phyloP scores from a whole-genome alignment of 2,329 filamentous ascomycete genomes.

The Diaporthe batatas region DNA sequence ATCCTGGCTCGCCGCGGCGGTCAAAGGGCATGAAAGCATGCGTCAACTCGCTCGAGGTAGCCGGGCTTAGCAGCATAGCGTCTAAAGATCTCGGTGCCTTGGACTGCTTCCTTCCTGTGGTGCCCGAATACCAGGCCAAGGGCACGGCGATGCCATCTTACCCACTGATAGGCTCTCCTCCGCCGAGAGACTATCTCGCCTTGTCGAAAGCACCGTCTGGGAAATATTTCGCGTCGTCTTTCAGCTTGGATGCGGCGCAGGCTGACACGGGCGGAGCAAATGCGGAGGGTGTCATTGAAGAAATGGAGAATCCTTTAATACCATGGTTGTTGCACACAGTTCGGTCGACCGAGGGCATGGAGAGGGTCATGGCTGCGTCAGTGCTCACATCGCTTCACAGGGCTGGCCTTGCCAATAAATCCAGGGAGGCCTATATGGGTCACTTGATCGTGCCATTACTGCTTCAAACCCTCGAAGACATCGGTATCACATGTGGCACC shows the following conservation, averaged over 20 bases:
- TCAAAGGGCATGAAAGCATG: slow-evolving; percentile 62
- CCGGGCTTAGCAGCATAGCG: slow-evolving; percentile 62
- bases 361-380: slow-evolving; percentile 76
- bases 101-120: slow-evolving; percentile 73
- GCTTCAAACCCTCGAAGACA: slow-evolving; percentile 73
- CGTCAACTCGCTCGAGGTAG: slow-evolving; percentile 67
- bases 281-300: slow-evolving; percentile 60
- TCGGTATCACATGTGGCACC: slow-evolving; percentile 52
- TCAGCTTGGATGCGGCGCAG: slow-evolving; percentile 51
- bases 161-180: slow-evolving; percentile 64
- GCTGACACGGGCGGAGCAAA: slow-evolving; percentile 47
- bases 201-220: slow-evolving; percentile 36
- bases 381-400: slow-evolving; percentile 79
- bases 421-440: slow-evolving; percentile 74
- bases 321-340: slow-evolving; percentile 79
- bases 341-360: slow-evolving; percentile 68
- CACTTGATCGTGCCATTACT: slow-evolving; percentile 79
- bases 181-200: slow-evolving; percentile 54
- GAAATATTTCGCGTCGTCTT: slow-evolving; percentile 34
- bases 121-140: slow-evolving; percentile 58
- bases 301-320: slow-evolving; percentile 78
- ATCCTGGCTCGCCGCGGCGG: slow-evolving; percentile 64
- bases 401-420: slow-evolving; percentile 73
- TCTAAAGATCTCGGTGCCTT: slow-evolving; percentile 66
- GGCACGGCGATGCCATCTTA: slow-evolving; percentile 59